Evolutionary conservation across 2,329 filamentous ascomycete species (phyloP), one percentile per base, ranked within the genome.

Genomic region (Microsporum audouinii): DNA sequence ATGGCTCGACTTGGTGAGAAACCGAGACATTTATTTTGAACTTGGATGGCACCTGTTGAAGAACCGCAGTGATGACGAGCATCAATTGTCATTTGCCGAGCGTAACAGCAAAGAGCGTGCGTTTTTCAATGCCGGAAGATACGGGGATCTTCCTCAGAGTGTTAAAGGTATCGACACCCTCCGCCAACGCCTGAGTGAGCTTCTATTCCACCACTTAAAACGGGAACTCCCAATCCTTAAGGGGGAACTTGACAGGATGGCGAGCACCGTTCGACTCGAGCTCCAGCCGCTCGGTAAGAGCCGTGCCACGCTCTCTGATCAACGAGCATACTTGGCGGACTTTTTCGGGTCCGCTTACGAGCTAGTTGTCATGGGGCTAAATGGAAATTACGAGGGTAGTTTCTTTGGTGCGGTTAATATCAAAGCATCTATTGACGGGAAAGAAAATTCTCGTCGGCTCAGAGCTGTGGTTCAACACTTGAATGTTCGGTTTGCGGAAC

Each of bases 311-410:
- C 31, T 72, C 0, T 61, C 71, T 0, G 77, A 85, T 60, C 80
- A 85, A 63, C 75, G 68, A 73, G 0, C 86, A 2, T 70, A 69
- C 39, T 65, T 72, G 36, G 65, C 75, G 5, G 65, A 71, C 5
- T 71, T 78, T 27, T 72, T 73, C 43, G 68, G 73, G 12, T 66
- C 65, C 0, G 77, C 76, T 61, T 69, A 76, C 34, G 60, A 63
- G 2, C 57, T 79, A 1, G 71, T 73, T n/a, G 68, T 65, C 47
- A 65, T 66, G 33, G 70, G 69, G 5, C 59, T 72, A 12, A 65
- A 72, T 49, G 72, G 73, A 14, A 68, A 63, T 3, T 76, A 76
- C 58, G 65, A 65, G 17, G 65, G 72, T 34, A 17, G 60, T 0
- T 76, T 73, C 57, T 76, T 75, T 62, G 59, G 65, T 33, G 2